Evolutionary conservation across 148 eudicot genomes (phyloP), one percentile per base, ranked within the genome.

Genomic region (Diospyros kaki): DNA sequence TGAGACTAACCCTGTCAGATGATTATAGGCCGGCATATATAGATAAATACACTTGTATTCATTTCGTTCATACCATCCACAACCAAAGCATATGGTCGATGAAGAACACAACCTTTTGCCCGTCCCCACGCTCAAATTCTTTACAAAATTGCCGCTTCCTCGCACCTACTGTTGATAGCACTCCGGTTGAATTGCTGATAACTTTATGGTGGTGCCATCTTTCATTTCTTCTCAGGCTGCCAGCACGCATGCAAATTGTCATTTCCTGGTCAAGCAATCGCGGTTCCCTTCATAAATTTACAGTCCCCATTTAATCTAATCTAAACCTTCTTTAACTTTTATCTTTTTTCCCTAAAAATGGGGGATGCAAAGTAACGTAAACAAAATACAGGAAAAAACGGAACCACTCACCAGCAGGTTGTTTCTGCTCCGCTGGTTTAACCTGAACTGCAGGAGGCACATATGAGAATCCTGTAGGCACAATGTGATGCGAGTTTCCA

Each of bases 351-450:
- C 60, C 50, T 17, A 50, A 5, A 45, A 42, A 72, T 12, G 48
- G 68, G 72, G 73, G 78, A 14, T 39, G 46, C 41, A 50, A 18
- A 11, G 59, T 28, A 39, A 43, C 1, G 5, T 5, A 41, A 65
- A 70, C 6, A 61, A 64, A 54, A 64, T 46, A 50, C 46, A 60
- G 64, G 6, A 58, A 5, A 44, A 48, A 46, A 59, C 52, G 28
- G 9, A 53, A 76, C 66, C 79, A 90, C 93, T 90, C 83, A 90
- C 98, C 97, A 72, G 91, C 89, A 68, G 97, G 93, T 73, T 95
- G 97, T 77, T 92, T 95, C 80, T 90, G 98, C 82, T 95, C 99
- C 1, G 94, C 78, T 3, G 90, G 86, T 75, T 91, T 93, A 83
- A 77, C 88, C 72, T 81, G 95, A 73, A 87, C 91, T 1, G 82